phyloP scores from a whole-genome alignment of 1,284 basidiomycete genomes.

The Leccinum pallidistipes region DNA sequence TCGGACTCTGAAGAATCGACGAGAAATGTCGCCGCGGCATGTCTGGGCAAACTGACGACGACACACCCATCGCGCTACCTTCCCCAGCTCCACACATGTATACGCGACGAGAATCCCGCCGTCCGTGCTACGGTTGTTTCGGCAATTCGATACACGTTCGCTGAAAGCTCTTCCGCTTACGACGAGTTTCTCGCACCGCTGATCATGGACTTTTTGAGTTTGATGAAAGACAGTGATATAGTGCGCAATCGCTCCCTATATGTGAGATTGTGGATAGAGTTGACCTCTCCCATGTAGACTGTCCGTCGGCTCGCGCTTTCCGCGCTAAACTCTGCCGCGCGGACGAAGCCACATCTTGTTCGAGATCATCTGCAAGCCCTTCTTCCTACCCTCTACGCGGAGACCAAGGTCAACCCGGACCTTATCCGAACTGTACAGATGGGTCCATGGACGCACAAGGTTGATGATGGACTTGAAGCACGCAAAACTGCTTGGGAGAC shows the following conservation, averaged over 20 bases:
- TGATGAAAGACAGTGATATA: constrained; percentile 85
- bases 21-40: constrained; percentile 93
- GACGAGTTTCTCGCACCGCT: constrained; percentile 87
- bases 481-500: constrained; percentile 97
- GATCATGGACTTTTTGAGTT: constrained; percentile 86
- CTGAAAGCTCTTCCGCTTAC: constrained; percentile 80
- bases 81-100: constrained; percentile 87
- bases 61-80: constrained; percentile 88
- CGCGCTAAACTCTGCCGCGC: constrained; percentile 89
- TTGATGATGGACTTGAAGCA: constrained; percentile 92
- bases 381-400: constrained; percentile 83
- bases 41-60: constrained; percentile 92
- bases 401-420: constrained; percentile 79
- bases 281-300: constrained; percentile 48
- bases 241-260: constrained; percentile 45
- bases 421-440: constrained; percentile 93
- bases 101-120: constrained; percentile 65
- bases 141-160: constrained; percentile 94
- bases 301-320: constrained; percentile 88
- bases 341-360: constrained; percentile 92
- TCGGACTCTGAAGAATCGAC: constrained; percentile 84
- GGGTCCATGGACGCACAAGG: constrained; percentile 97
- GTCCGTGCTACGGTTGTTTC: constrained; percentile 90
- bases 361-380: constrained; percentile 79
- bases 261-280: neutral